Evolutionary conservation across 148 eudicot genomes (phyloP).

Genomic region (Camellia lanceoleosa): DNA sequence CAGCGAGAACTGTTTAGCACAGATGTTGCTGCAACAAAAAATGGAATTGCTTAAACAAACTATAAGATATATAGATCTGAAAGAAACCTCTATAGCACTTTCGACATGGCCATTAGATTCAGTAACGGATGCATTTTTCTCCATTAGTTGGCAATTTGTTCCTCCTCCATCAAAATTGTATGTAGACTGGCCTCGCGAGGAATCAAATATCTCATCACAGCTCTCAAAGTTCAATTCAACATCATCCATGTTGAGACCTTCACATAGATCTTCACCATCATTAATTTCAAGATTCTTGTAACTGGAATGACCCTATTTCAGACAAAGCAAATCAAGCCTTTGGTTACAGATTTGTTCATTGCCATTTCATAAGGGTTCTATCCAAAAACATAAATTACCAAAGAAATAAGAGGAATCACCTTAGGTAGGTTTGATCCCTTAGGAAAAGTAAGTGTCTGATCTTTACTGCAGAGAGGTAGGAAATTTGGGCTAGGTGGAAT

Average conservation of each 20-base stretch:
- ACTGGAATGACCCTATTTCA: conserved; percentile 15
- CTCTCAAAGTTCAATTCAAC: conserved; percentile 34
- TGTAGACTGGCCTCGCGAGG: conserved; percentile 23
- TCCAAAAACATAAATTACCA: neutral
- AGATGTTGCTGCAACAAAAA: neutral
- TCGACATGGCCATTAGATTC: conserved; percentile 34
- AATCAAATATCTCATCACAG: conserved; percentile 35
- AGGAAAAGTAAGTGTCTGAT: conserved; percentile 21
- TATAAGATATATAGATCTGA: conserved; percentile 11
- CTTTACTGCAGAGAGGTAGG: conserved; percentile 16
- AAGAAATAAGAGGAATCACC: conserved; percentile 24
- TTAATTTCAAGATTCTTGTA: conserved; percentile 30
- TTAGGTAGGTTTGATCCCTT: conserved; percentile 32
- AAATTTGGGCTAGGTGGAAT: conserved; percentile 12
- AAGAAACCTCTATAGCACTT: conserved; percentile 35
- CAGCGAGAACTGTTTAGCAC: neutral
- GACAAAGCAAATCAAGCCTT: neutral
- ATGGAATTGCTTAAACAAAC: neutral
- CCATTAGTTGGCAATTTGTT: conserved; percentile 28
- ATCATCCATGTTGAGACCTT: conserved; percentile 36
- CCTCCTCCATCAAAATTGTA: conserved; percentile 26
- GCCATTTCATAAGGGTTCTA: neutral
- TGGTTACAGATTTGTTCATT: neutral
- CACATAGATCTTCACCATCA: conserved; percentile 39
- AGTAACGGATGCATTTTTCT: conserved; percentile 30